Evolutionary conservation across 352 stramenopile species (phyloP).

Genomic region (Phytopythium aichiense): DNA sequence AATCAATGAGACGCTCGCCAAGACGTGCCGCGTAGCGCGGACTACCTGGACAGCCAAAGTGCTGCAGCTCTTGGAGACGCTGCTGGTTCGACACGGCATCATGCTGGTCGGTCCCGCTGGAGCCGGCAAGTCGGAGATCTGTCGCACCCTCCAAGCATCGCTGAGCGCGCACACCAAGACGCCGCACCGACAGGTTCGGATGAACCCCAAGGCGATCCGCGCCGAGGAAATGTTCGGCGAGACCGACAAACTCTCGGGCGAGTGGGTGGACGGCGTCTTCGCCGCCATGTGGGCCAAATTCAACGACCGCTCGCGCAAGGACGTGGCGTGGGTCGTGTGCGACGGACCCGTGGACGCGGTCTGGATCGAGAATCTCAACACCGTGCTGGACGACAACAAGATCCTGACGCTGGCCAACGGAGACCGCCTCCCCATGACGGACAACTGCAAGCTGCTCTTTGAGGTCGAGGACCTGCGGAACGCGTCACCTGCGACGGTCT

Average conservation of each 20-base stretch:
- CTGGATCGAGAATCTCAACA: slow-evolving; percentile 96
- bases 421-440: slow-evolving; percentile 89
- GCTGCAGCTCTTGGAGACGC: slow-evolving; percentile 92
- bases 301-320: slow-evolving; percentile 78
- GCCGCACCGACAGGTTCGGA: slow-evolving; percentile 65
- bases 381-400: slow-evolving; percentile 94
- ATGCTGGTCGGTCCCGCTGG: slow-evolving; percentile 87
- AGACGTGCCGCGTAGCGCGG: slow-evolving; percentile 59
- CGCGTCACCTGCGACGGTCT: slow-evolving; percentile 90
- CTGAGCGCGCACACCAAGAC: slow-evolving; percentile 56
- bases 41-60: slow-evolving; percentile 85
- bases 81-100: slow-evolving; percentile 90
- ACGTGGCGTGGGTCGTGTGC: slow-evolving; percentile 91
- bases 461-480: slow-evolving; percentile 92
- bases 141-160: slow-evolving; percentile 59
- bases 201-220: slow-evolving; percentile 84
- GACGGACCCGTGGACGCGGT: slow-evolving; percentile 92
- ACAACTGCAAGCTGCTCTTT: slow-evolving; percentile 90
- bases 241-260: slow-evolving; percentile 68
- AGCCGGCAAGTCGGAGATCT: slow-evolving; percentile 75
- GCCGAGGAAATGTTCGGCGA: slow-evolving; percentile 82
- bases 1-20: slow-evolving; percentile 69
- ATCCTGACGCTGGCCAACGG: slow-evolving; percentile 91
- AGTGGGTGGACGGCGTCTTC: slow-evolving; percentile 78
- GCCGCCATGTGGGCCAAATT: slow-evolving; percentile 85